These are phyloP conservation scores for Alloteropsis semialata DNA, from an alignment of 176 grass and related monocot genomes.

Conservation along the genomic window DNA sequence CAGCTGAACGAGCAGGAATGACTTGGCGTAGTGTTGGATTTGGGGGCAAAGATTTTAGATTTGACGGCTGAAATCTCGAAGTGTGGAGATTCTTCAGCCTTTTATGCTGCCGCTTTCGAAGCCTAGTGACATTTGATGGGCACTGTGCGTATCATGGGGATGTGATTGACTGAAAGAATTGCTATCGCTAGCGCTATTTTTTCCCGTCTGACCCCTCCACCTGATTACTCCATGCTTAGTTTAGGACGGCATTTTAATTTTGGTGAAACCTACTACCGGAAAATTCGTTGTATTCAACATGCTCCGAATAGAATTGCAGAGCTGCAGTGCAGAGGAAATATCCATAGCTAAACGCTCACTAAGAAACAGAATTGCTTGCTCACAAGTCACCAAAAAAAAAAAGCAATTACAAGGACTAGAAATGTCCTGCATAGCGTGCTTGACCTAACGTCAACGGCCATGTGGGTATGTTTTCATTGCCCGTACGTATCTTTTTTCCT, in stretches of 20 bases:
- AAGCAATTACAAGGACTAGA: background rate
- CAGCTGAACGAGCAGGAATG: background rate
- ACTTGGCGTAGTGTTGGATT: background rate
- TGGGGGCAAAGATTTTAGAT: conserved; percentile 10
- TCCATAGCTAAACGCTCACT: background rate
- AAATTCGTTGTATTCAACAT: background rate
- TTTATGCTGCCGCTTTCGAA: conserved; percentile 20
- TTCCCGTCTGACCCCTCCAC: background rate
- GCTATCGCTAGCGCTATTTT: background rate
- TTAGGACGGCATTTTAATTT: background rate
- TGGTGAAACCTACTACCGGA: too few species aligned
- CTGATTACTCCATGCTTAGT: background rate
- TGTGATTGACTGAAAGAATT: background rate
- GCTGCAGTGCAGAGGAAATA: background rate
- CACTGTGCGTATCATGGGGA: background rate
- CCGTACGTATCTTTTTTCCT: background rate
- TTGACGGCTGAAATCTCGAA: background rate
- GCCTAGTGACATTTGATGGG: background rate
- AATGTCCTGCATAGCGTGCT: background rate
- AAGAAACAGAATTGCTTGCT: background rate
- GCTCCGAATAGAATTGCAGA: background rate
- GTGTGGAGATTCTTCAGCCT: background rate
- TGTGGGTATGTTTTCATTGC: background rate
- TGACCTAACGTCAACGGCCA: background rate
- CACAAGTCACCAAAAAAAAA: too few species aligned